Evolutionary conservation across 441 rosid species (phyloP), one percentile per base, ranked within the genome.

Genomic region (Populus hybrid): DNA sequence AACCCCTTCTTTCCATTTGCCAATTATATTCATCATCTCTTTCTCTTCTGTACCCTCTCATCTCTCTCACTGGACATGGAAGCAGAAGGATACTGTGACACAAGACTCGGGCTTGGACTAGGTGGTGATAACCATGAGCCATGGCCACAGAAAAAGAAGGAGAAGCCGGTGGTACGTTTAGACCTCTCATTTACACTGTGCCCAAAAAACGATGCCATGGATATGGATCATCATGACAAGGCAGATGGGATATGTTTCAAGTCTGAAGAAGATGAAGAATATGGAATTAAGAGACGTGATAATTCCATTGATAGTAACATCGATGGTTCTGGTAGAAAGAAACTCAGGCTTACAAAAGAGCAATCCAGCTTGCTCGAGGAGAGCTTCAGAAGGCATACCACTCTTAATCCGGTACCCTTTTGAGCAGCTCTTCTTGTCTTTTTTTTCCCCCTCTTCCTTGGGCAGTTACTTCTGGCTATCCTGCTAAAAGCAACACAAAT

Each of bases 321-420:
- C 2, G 67, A 7, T 38, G 61, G 61, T 18, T 61, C 72, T 35
- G 56, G 87, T 28, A 75, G 81, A 26, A 88, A 87, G 87, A 88
- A 88, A 79, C 83, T 87, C 64, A 79, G 88, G 69, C 85, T 88
- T n/a, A 74, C 86, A 1, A 82, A 82, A 78, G 86, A 88, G 2
- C 89, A 87, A 71, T 81, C 86, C 6, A 36, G 72, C n/a, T 70
- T 84, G 85, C 88, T 88, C 9, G 91, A 88, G 64, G 81, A 79
- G 63, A 77, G 80, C 83, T 88, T 88, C 86, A 84, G 79, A 72
- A 45, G 81, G 14, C 83, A 88, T 35, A 64, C 69, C 73, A 81
- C 87, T 74, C 91, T 82, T 36, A 81, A 79, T 21, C 87, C 83
- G 74, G 91, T 88, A 84, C 20, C 59, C 59, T 50, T 53, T 5